These are phyloP conservation scores for Ophiostoma australiae DNA, from an alignment of 2,329 filamentous ascomycete genomes.

Conservation along the genomic window DNA sequence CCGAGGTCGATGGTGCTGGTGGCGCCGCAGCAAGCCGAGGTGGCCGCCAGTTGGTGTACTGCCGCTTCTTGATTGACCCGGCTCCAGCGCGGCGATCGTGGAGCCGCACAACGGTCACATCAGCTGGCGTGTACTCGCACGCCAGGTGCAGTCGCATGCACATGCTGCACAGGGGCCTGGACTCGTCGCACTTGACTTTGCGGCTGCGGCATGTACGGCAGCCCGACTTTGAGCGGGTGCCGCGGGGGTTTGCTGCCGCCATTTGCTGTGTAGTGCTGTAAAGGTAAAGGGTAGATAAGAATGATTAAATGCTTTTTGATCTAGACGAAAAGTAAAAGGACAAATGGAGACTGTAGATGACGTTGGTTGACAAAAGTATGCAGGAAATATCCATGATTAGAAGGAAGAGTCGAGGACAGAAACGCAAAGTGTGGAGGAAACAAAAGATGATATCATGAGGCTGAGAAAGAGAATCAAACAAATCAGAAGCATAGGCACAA, in stretches of 20 bases:
- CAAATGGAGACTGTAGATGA: neutral
- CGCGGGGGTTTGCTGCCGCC: neutral
- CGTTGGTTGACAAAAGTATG: neutral
- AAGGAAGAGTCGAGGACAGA: neutral
- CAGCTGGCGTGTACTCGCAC: neutral
- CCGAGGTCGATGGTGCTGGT: neutral
- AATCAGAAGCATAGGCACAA: neutral
- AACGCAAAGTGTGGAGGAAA: neutral
- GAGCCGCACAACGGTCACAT: neutral
- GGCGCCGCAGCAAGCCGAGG: slow-evolving; percentile 13
- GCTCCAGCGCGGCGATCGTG: slow-evolving; percentile 13
- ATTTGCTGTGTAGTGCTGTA: neutral
- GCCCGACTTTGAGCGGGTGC: slow-evolving; percentile 18
- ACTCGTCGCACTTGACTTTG: slow-evolving; percentile 22
- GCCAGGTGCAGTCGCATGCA: slow-evolving; percentile 11
- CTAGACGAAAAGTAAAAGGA: neutral
- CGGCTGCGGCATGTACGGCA: slow-evolving; percentile 19
- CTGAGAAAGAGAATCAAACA: neutral
- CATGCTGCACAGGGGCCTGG: slow-evolving; percentile 13
- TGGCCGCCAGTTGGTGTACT: slow-evolving; percentile 19
- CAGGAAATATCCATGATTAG: neutral
- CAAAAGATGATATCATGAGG: neutral
- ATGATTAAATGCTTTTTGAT: neutral
- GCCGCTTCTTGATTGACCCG: slow-evolving; percentile 20
- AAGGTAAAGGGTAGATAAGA: neutral